Evolutionary conservation across 768 basidiomycete genomes (phyloP).

Genomic region (Boletus insuetus): DNA sequence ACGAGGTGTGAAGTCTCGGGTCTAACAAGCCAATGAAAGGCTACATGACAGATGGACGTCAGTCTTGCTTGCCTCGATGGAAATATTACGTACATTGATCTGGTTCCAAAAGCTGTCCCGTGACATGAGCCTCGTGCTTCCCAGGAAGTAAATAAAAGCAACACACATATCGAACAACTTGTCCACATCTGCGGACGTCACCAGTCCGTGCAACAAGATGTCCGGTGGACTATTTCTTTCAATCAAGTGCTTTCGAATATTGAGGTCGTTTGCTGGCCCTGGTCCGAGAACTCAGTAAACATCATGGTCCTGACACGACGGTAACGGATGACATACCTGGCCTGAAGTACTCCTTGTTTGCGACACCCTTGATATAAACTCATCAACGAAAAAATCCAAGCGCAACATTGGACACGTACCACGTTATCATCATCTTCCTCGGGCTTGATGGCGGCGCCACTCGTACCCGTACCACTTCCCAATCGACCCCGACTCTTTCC

Average conservation of each 20-base stretch:
- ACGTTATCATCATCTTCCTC: conserved; percentile 64
- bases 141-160: not conserved
- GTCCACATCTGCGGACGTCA: conserved; percentile 75
- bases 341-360: conserved; percentile 76
- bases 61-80: not conserved
- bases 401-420: conserved; percentile 32
- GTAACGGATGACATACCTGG: conserved; percentile 46
- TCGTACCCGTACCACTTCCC: conserved; percentile 14
- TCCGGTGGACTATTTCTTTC: conserved; percentile 80
- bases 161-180: conserved; percentile 82
- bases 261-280: conserved; percentile 74
- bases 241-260: conserved; percentile 65
- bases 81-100: conserved; percentile 55
- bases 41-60: conserved; percentile 17
- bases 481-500: conserved; percentile 35
- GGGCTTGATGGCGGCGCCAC: conserved; percentile 23
- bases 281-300: not conserved
- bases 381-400: conserved; percentile 9
- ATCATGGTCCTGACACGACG: not conserved
- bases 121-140: not conserved
- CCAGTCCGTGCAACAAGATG: conserved; percentile 76
- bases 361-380: conserved; percentile 56
- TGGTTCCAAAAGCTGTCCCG: conserved; percentile 61
- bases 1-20: conserved; percentile 76
- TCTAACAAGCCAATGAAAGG: conserved; percentile 77